Conservation (phyloP, 1,284 basidiomycete species). For the Flammula alnicola region DNA sequence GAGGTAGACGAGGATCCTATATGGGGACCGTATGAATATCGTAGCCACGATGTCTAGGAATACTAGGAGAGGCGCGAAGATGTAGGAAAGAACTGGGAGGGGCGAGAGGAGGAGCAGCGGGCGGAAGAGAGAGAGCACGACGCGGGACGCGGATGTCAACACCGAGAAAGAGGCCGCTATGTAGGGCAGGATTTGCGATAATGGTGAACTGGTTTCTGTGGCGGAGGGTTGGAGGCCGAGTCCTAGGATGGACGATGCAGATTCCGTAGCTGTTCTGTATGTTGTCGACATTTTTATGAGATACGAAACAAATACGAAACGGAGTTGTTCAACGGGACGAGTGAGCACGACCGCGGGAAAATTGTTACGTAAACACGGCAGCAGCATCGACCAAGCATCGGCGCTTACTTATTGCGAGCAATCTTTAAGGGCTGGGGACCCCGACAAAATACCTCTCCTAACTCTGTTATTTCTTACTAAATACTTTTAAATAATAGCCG, state of each 20-base stretch:
- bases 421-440: no score
- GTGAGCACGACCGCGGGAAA: no score
- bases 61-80: conserved; percentile 54
- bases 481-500: no score
- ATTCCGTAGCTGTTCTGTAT: neutral
- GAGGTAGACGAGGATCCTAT: conserved; percentile 40
- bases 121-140: conserved; percentile 28
- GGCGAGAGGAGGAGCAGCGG: conserved; percentile 39
- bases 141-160: conserved; percentile 16
- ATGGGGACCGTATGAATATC: conserved; percentile 51
- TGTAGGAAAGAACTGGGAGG: conserved; percentile 44
- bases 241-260: neutral
- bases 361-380: no score
- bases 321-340: no score
- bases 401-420: no score
- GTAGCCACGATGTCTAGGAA: conserved; percentile 48
- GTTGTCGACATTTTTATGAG: neutral
- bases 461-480: no score
- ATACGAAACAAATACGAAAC: no score
- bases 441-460: no score
- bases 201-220: conserved; percentile 11
- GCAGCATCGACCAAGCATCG: no score
- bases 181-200: conserved; percentile 24
- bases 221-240: neutral
- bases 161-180: conserved; percentile 19